Percentiles rank a stretch among this genome's conserved stretches.
These are phyloP conservation scores for Nepenthes alata DNA, from an alignment of 179 eudicot species.

Conservation along the genomic window DNA sequence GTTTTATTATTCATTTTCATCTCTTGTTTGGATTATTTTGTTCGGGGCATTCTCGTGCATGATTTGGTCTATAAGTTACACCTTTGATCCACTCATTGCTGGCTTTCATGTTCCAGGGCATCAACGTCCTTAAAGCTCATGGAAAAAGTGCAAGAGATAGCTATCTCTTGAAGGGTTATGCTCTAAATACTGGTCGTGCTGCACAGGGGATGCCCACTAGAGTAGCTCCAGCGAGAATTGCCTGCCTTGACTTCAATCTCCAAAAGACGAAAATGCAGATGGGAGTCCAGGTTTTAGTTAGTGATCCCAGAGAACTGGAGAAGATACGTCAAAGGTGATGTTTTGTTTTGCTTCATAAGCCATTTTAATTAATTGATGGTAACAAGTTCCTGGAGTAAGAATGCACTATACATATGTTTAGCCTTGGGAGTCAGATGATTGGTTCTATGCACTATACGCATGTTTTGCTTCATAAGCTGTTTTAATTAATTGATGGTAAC, in stretches of 20 bases:
- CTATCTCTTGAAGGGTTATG: constrained; percentile 86
- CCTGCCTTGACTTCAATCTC: constrained; percentile 91
- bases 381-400: too few relatives aligned
- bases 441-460: too few relatives aligned
- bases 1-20: constrained; percentile 5
- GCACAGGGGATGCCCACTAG: constrained; percentile 96
- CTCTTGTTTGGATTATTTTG: neutral
- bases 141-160: constrained; percentile 92
- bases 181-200: constrained; percentile 96
- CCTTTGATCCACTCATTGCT: constrained; percentile 3
- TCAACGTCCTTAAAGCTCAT: constrained; percentile 92
- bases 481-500: too few relatives aligned
- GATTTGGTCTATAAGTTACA: neutral
- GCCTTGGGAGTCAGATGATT: too few relatives aligned
- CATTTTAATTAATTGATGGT: too few relatives aligned
- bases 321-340: constrained; percentile 89
- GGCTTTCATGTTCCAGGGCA: constrained; percentile 35
- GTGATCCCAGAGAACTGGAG: constrained; percentile 93
- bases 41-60: constrained; percentile 5
- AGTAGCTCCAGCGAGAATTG: constrained; percentile 88
- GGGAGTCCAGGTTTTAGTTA: constrained; percentile 92
- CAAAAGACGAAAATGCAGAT: constrained; percentile 98
- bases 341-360: too few relatives aligned
- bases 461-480: too few relatives aligned
- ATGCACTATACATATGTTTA: too few relatives aligned